These are phyloP conservation scores for Yarrowia galli DNA, from an alignment of 1,139 yeast species.

Conservation along the genomic window DNA sequence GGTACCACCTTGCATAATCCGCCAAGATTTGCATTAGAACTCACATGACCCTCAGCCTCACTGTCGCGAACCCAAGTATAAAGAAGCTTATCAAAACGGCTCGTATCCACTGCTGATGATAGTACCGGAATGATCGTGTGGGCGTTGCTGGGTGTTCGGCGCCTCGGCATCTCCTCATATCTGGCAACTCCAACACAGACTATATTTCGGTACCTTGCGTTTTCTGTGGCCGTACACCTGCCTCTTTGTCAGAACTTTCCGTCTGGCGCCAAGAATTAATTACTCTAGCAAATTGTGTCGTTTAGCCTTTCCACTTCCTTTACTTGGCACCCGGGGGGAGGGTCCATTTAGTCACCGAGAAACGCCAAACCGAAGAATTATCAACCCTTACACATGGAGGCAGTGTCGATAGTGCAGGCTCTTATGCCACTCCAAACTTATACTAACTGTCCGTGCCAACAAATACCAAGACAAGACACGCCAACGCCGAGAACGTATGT, in stretches of 20 bases:
- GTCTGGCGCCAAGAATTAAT: slow-evolving; percentile 20
- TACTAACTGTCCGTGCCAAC: background rate
- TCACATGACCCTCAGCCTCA: slow-evolving; percentile 38
- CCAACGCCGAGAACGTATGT: background rate
- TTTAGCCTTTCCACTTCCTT: slow-evolving; percentile 19
- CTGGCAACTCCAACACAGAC: background rate
- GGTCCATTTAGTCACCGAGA: slow-evolving; percentile 7
- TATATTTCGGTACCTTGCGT: slow-evolving; percentile 14
- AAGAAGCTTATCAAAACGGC: slow-evolving; percentile 14
- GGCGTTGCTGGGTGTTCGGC: background rate
- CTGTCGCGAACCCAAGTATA: slow-evolving; percentile 29
- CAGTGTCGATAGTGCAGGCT: background rate
- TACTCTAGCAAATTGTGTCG: background rate
- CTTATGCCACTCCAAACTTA: background rate
- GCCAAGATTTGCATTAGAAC: slow-evolving; percentile 30
- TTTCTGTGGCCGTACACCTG: slow-evolving; percentile 8
- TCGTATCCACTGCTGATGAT: background rate
- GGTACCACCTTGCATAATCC: slow-evolving; percentile 34
- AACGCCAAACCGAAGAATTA: background rate
- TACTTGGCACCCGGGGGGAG: slow-evolving; percentile 28
- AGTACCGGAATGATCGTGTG: background rate
- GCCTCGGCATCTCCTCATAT: background rate
- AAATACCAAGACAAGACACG: slow-evolving; percentile 7
- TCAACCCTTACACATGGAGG: slow-evolving; percentile 1
- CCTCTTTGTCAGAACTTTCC: background rate